Evolutionary conservation across 139 green algal genomes (phyloP), one percentile per base, ranked within the genome.

Genomic region (Volvox reticuliferus): DNA sequence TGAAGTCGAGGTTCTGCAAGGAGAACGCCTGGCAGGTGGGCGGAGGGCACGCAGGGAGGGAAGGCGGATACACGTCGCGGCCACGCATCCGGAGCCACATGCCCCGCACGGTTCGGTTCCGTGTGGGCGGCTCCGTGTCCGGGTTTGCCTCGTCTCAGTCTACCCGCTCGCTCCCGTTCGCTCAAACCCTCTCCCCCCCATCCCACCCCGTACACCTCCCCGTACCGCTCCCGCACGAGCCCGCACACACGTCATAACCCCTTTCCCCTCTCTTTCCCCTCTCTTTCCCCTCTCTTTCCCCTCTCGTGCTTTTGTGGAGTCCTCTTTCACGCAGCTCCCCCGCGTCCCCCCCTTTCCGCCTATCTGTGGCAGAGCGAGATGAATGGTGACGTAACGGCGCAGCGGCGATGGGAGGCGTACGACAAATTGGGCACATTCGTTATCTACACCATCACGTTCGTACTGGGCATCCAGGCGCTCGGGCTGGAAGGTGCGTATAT

Each of bases 1-100:
- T 99, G 69, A 99, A 99, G 92, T 92, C 86, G 0, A 91, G 96
- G 63, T 98, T 98, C 67, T 95, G 95, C 91, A 94, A 96, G 90
- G 95, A 97, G 86, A 94, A 95, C 28, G 93, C 94, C 18, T 97
- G 95, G 95, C 94, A 96, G 92, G 93, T 95, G 44, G 35, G 73
- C 0, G 14, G 63, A 16, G 62, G 79, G 44, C 50, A 5, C 21
- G 26, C 0, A 2, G 79, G 71, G 26, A n/a, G 71, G 71, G 21
- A 30, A 30, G 21, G 18, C 65, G 65, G 12, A 73, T 73, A 30
- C 21, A 73, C 65, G 65, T 24, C 65, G 65, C 65, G 65, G 62
- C 62, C 62, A 73, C 12, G 65, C 6, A 28, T 28, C 6, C 2
- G 65, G 65, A 73, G 65, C 65, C 12, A 30, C 21, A 73, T 73